Conservation (phyloP, 148 eudicot genomes). For the Diospyros kaki region DNA sequence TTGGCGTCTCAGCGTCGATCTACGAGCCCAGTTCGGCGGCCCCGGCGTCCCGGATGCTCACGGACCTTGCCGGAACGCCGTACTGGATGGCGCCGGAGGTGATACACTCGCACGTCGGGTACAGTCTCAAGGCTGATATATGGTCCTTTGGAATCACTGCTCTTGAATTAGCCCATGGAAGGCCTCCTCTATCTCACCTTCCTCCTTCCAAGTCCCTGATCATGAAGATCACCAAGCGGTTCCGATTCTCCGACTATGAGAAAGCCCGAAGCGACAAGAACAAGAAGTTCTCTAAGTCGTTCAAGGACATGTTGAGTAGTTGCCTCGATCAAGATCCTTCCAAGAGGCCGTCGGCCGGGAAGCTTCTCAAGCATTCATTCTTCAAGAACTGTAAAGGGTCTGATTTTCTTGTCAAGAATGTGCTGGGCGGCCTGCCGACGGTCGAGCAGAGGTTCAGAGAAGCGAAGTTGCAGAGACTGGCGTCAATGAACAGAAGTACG, state of each 20-base stretch:
- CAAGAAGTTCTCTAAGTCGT: constrained; percentile 55
- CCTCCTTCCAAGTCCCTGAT: constrained; percentile 62
- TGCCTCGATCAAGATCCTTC: constrained; percentile 80
- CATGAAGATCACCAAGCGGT: constrained; percentile 59
- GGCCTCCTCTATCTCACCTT: constrained; percentile 69
- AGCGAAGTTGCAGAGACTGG: constrained; percentile 24
- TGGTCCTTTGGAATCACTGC: constrained; percentile 88
- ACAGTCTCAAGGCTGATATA: constrained; percentile 65
- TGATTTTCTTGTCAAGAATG: constrained; percentile 57
- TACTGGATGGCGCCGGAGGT: constrained; percentile 96
- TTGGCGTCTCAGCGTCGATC: constrained; percentile 73
- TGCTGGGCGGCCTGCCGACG: constrained; percentile 53
- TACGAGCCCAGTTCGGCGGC: constrained; percentile 26
- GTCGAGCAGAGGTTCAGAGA: constrained; percentile 59
- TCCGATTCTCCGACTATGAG: constrained; percentile 60
- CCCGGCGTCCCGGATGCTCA: constrained; percentile 21
- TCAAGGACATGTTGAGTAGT: constrained; percentile 67
- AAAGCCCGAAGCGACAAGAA: constrained; percentile 10
- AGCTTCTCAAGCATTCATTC: constrained; percentile 63
- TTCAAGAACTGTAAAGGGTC: constrained; percentile 50
- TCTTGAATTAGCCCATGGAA: constrained; percentile 64
- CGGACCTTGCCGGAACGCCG: constrained; percentile 65
- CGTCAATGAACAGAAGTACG: constrained; percentile 21
- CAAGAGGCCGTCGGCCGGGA: constrained; percentile 69
- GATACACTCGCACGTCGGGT: constrained; percentile 59